These are phyloP conservation scores for Azolla pinnata DNA, from an alignment of 75 land plant genomes.

Conservation along the genomic window DNA sequence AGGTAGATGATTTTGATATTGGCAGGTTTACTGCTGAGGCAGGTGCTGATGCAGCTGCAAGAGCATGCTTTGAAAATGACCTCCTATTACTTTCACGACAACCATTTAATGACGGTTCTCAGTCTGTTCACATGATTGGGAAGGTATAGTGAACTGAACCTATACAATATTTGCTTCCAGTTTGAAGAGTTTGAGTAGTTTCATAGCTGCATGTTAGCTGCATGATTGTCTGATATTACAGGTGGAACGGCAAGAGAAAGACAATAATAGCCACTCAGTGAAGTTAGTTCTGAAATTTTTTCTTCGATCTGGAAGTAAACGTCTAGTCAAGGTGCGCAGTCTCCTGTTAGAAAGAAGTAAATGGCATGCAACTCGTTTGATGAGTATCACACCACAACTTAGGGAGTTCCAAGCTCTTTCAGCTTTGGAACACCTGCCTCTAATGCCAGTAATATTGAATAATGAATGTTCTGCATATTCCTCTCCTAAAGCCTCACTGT, in stretches of 20 bases:
- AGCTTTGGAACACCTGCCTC: constrained; percentile 50
- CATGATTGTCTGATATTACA: constrained; percentile 13
- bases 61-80: constrained; percentile 59
- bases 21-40: constrained; percentile 59
- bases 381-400: constrained; percentile 84
- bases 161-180: background rate
- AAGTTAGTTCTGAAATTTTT: constrained; percentile 48
- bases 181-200: too few species aligned
- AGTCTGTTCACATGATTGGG: constrained; percentile 65
- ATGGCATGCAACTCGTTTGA: constrained; percentile 65
- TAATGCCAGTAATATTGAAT: constrained; percentile 56
- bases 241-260: constrained; percentile 84
- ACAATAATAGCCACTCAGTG: constrained; percentile 42
- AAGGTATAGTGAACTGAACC: constrained; percentile 46
- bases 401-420: constrained; percentile 96
- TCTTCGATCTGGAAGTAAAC: constrained; percentile 43
- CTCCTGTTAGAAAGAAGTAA: constrained; percentile 65
- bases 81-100: constrained; percentile 66
- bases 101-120: constrained; percentile 37
- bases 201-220: too few species aligned
- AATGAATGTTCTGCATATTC: too few species aligned
- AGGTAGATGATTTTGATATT: constrained; percentile 75
- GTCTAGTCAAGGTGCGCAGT: constrained; percentile 52
- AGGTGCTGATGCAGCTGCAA: constrained; percentile 32
- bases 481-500: constrained; percentile 3